Conservation (phyloP, 495 filamentous ascomycete genomes). For the Aspergillus panamensis region DNA sequence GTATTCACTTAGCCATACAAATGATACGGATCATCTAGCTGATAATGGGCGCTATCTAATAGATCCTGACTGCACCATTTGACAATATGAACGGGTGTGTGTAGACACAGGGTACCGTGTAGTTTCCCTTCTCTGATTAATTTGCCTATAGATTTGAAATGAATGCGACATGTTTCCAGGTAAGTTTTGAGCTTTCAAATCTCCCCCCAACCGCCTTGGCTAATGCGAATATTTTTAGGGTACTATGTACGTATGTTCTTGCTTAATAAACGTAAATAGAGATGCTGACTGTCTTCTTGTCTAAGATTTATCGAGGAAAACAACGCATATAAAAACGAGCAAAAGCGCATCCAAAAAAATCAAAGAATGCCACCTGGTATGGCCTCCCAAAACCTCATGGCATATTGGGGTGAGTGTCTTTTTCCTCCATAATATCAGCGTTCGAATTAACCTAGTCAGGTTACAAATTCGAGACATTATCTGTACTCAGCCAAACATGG, state of each 20-base stretch:
- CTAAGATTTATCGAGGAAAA: constrained; percentile 91
- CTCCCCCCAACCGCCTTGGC: constrained; percentile 10
- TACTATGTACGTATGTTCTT: constrained; percentile 61
- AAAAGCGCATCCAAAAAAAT: constrained; percentile 48
- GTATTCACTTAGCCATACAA: constrained; percentile 35
- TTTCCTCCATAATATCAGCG: background rate
- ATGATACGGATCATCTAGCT: background rate
- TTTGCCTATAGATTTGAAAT: constrained; percentile 72
- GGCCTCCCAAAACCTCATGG: constrained; percentile 62
- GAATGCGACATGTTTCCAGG: constrained; percentile 89
- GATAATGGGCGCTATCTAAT: background rate
- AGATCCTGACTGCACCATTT: constrained; percentile 85
- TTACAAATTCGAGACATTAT: constrained; percentile 94
- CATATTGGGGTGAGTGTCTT: constrained; percentile 52
- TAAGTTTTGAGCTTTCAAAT: constrained; percentile 39
- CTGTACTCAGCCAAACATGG: constrained; percentile 70
- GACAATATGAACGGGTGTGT: constrained; percentile 75
- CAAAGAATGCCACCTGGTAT: constrained; percentile 53
- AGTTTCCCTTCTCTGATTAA: constrained; percentile 9
- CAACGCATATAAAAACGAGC: constrained; percentile 60
- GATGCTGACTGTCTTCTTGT: constrained; percentile 10
- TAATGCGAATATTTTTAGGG: constrained; percentile 47
- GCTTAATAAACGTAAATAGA: background rate
- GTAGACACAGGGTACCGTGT: background rate
- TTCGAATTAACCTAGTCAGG: constrained; percentile 47